Conservation (phyloP, 108 stramenopile species). For the Fragilariopsis cylindrus region DNA sequence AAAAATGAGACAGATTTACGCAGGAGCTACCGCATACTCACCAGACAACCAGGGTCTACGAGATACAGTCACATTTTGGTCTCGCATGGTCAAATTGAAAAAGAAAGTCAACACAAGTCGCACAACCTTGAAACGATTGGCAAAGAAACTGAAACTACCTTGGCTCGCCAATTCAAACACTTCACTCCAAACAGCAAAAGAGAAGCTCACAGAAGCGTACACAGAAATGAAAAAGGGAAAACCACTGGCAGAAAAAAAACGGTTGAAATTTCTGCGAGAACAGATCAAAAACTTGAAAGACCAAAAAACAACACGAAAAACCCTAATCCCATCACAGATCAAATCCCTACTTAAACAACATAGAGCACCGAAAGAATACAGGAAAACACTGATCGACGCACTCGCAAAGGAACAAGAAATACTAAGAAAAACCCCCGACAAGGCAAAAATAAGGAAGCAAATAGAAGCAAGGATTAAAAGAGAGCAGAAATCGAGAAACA, state of each 20-base stretch:
- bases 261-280: too few relatives aligned
- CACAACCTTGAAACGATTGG: not conserved
- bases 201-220: too few relatives aligned
- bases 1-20: not conserved
- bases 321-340: too few relatives aligned
- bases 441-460: too few relatives aligned
- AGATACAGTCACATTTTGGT: not conserved
- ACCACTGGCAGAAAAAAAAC: not conserved
- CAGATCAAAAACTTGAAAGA: too few relatives aligned
- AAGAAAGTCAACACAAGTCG: not conserved
- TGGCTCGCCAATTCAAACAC: not conserved
- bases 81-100: not conserved
- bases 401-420: too few relatives aligned
- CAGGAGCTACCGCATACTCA: slow-evolving; percentile 5
- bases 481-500: not conserved
- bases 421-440: too few relatives aligned
- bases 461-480: too few relatives aligned
- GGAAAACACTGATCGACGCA: too few relatives aligned
- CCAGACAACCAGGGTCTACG: not conserved
- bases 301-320: too few relatives aligned
- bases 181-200: not conserved
- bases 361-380: too few relatives aligned
- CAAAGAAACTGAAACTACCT: not conserved
- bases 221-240: too few relatives aligned
- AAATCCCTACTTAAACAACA: not conserved